These are phyloP conservation scores for Corchorus olitorius DNA, from an alignment of 345 rosid species.

Conservation along the genomic window DNA sequence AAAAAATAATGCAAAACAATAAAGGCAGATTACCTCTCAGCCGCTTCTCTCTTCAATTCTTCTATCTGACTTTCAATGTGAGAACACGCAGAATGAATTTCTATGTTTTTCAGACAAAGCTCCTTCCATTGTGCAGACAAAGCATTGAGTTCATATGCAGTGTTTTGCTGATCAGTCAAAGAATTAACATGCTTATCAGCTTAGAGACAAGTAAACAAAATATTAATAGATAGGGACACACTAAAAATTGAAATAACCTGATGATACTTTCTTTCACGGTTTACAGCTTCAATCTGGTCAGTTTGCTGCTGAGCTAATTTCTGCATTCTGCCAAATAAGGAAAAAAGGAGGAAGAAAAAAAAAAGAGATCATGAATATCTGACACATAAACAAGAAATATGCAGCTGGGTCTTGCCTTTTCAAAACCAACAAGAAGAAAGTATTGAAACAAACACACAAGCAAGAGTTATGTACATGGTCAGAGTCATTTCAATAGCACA, in stretches of 20 bases:
- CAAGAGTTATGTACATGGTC: background rate
- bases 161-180: constrained; percentile 65
- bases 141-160: constrained; percentile 87
- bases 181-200: constrained; percentile 22
- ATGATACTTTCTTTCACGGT: constrained; percentile 91
- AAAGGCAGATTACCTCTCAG: constrained; percentile 55
- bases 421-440: too few relatives aligned
- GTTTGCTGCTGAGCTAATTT: constrained; percentile 77
- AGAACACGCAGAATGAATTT: constrained; percentile 78
- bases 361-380: constrained; percentile 6
- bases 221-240: background rate
- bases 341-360: background rate
- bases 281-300: constrained; percentile 85
- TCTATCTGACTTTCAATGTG: constrained; percentile 61
- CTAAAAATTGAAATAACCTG: constrained; percentile 57
- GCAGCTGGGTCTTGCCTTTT: background rate
- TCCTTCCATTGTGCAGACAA: constrained; percentile 90
- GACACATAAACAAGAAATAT: background rate
- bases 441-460: background rate
- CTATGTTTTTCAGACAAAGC: constrained; percentile 83
- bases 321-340: constrained; percentile 57
- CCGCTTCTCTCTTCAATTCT: constrained; percentile 66
- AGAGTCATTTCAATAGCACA: background rate
- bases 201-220: background rate
- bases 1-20: background rate